Evolutionary conservation across 2,329 filamentous ascomycete species (phyloP), one percentile per base, ranked within the genome.

Genomic region (Penicillium sp.): DNA sequence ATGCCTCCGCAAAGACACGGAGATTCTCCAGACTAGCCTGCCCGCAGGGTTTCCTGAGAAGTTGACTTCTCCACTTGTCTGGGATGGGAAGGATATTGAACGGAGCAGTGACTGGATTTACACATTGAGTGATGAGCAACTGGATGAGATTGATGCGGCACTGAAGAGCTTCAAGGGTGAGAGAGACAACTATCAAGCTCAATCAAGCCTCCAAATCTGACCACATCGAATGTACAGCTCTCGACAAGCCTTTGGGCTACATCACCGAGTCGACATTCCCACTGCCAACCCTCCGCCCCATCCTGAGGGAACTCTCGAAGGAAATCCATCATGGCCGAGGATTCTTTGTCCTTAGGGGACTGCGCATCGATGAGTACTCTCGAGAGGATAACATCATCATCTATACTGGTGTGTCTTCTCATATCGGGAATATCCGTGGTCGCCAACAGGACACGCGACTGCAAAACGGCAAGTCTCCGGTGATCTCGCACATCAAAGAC

Each of bases 401-500:
- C 31, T 81, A 79, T 57, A 64, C 73, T 1, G 79, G 80, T 0
- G 62, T 81, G 1, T 78, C 78, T 0, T 75, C 76, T 5, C 76
- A 81, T 59, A 71, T 81, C 48, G 79, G 71, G 34, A 63, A 65
- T 8, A 65, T 74, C 10, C 68, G 78, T 3, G 80, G 75, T 5
- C 73, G 76, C 3, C 79, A 82, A 61, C 76, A 80, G 66, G 75
- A 75, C 42, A 65, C 58, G 3, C 58, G 66, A 37, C 43, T 67
- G n/a, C 57, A 57, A 20, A 60, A 66, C 31, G 63, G 63, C 22
- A 63, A 59, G 8, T 68, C 63, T 47, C 82, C 85, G 0, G 81
- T 86, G 5, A 71, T 86, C 2, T 76, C 81, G 2, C 87, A 90
- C 62, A 86, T 90, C 73, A 89, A 86, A 69, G 86, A 90, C 63